Evolutionary conservation across 2,329 filamentous ascomycete genomes (phyloP).

Genomic region (Ceratocystiopsis brevicomis): DNA sequence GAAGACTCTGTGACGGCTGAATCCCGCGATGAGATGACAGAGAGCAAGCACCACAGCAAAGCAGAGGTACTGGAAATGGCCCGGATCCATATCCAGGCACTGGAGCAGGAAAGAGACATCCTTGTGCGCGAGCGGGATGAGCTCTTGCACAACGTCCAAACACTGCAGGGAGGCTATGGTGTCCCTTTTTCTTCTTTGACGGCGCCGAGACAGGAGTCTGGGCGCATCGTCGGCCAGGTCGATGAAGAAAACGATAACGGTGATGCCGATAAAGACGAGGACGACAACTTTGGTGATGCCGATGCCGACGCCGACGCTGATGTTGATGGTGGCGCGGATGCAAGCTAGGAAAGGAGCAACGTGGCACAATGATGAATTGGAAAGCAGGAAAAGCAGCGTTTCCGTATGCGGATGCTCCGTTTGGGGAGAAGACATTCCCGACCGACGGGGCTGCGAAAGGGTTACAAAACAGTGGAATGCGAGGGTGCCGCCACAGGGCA

Average conservation of each 20-base stretch:
- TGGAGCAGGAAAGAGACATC: slow-evolving; percentile 15
- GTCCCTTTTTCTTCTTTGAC: no score
- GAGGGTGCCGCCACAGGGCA: no score
- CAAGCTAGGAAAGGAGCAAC: no score
- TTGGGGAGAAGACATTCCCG: no score
- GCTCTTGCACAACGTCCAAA: slow-evolving; percentile 7
- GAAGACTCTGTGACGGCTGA: background rate
- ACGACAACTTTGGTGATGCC: background rate
- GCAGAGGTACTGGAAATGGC: slow-evolving; percentile 19
- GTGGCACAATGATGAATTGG: no score
- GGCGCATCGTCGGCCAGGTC: background rate
- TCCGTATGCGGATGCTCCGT: no score
- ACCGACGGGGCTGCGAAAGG: no score
- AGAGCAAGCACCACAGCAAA: slow-evolving; percentile 17
- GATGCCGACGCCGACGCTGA: background rate
- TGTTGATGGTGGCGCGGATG: background rate
- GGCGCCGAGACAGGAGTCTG: no score
- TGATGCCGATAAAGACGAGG: background rate
- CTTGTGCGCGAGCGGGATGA: slow-evolving; percentile 15
- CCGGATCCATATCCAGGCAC: slow-evolving; percentile 15
- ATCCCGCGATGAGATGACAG: background rate
- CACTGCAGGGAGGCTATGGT: slow-evolving; percentile 5
- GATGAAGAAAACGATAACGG: background rate
- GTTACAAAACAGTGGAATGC: no score
- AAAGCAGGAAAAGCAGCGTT: no score